Base-by-base conservation (phyloP, 106 monocot genomes). In the Dendrobium nobile region DNA sequence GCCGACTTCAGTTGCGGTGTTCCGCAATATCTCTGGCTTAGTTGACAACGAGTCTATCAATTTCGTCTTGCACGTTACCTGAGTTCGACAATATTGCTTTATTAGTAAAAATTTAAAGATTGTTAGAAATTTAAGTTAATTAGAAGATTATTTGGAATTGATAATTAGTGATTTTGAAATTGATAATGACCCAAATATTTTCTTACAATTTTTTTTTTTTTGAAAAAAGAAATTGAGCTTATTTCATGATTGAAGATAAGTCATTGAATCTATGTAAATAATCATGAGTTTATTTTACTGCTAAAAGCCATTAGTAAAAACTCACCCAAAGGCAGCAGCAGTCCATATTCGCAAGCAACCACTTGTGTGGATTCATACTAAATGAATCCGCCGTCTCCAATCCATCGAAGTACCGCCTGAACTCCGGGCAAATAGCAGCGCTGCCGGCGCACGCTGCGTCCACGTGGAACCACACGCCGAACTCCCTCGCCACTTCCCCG, bases 281-380 rank as follows among this genome's bases (percentile, higher is more conserved):
- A 37, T 37, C 37, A 37, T 37, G 37, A 37, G 45, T 45, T 7
- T 45, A 44, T 44, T 44, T 44, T 4, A 45, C 8, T 6, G 0
- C 8, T 45, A 45, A 45, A 7, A 8, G 45, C 45, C 16, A 51
- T 51, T 17, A 51, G 13, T 13, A 9, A 47, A 8, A 47, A 47
- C 42, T 72, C 13, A 92, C 73, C 89, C 92, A 92, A 7, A 92
- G 75, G 78, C 87, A 89, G 61, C 82, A 86, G 78, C 89, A 88
- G 77, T 92, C 92, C 84, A 89, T 72, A 70, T 82, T 82, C 37
- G 86, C 80, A 9, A 92, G 73, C 44, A 92, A 55, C 92, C 89
- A 91, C 75, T 91, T 91, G 79, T 91, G 91, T 0, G 89, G 82
- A 61, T 81, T 92, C 80, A 87, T 73, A 75, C 89, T 87, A 47